Evolutionary conservation across 2,329 filamentous ascomycete species (phyloP).

Genomic region (Aspergillus melleus): DNA sequence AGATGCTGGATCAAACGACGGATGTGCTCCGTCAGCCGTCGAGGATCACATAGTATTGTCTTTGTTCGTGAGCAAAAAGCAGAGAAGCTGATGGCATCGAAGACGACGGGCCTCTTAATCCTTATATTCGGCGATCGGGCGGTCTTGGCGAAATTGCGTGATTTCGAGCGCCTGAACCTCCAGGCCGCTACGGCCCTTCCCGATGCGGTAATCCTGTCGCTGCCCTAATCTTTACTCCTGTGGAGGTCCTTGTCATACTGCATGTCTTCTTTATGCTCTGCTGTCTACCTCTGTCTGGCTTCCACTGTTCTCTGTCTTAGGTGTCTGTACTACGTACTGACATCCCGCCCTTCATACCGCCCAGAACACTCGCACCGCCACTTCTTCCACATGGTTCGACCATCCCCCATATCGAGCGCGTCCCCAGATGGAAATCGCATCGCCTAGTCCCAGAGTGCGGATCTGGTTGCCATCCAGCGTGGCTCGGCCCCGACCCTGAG

Average conservation of each 20-base stretch:
- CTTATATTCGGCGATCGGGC: slow-evolving; percentile 29
- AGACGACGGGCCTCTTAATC: slow-evolving; percentile 15
- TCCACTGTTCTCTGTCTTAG: too few relatives aligned
- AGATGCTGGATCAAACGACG: not conserved
- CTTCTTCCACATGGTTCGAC: slow-evolving; percentile 33
- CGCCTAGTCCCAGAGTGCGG: slow-evolving; percentile 35
- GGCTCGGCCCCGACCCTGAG: slow-evolving; percentile 33
- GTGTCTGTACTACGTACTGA: not conserved
- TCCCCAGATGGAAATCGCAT: slow-evolving; percentile 40
- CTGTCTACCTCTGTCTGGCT: too few relatives aligned
- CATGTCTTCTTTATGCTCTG: too few relatives aligned
- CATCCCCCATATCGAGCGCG: slow-evolving; percentile 39
- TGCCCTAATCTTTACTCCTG: not conserved
- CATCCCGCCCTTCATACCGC: slow-evolving; percentile 11
- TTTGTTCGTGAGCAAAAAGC: not conserved
- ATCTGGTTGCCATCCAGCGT: slow-evolving; percentile 39
- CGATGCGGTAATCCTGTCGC: not conserved
- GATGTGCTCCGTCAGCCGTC: not conserved
- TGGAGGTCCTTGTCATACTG: too few relatives aligned
- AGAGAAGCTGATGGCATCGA: slow-evolving; percentile 5
- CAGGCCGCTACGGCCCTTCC: slow-evolving; percentile 1
- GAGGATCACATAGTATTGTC: not conserved
- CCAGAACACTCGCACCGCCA: slow-evolving; percentile 39
- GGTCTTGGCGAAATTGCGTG: slow-evolving; percentile 39
- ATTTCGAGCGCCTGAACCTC: slow-evolving; percentile 17